Evolutionary conservation across 768 basidiomycete genomes (phyloP), one percentile per base, ranked within the genome.

Genomic region (button mushroom (Agaricus bisporus)): DNA sequence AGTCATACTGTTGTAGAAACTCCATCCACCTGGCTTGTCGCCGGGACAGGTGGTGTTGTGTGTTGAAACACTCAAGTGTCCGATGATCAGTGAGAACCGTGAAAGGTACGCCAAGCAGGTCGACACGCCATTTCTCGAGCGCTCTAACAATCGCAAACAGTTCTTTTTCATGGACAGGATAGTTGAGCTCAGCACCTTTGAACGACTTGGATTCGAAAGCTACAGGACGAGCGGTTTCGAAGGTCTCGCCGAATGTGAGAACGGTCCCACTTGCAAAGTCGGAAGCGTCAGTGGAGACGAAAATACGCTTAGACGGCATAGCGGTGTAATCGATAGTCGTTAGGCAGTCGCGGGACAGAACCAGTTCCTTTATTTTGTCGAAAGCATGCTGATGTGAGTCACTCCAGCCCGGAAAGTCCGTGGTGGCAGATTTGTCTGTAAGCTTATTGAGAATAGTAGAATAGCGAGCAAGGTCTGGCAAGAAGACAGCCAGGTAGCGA

Each of bases 141-240:
- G 69, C 66, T 4, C 62, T 47, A 0, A 75, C 58, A 11, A 74
- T 69, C 0, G 71, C 68, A 1, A 72, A 51, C 0, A 73, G 49
- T 49, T 73, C 72, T 51, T 69, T 66, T 50, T 74, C 62, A 41
- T 73, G 70, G 0, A 67, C 62, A 0, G 70, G 68, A 41, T 74
- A 75, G 48, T 73, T 71, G n/a, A 3, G 36, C 35, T 60, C 55
- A 0, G 70, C 65, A 28, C 39, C 59, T 38, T 59, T 66, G 28
- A 65, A 62, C 4, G 53, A 59, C 29, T 32, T 26, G 0, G 57
- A 75, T 50, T 70, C 46, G 51, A 62, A 61, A 37, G 65, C 57
- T 29, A 68, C 70, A 0, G 72, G 72, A 2, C 66, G 58, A 1
- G 71, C 57, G 0, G 58, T 51, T 35, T 70, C 66, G 60, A 65